phyloP scores from a whole-genome alignment of 495 filamentous ascomycete genomes.

The Acidiella bohemica region DNA sequence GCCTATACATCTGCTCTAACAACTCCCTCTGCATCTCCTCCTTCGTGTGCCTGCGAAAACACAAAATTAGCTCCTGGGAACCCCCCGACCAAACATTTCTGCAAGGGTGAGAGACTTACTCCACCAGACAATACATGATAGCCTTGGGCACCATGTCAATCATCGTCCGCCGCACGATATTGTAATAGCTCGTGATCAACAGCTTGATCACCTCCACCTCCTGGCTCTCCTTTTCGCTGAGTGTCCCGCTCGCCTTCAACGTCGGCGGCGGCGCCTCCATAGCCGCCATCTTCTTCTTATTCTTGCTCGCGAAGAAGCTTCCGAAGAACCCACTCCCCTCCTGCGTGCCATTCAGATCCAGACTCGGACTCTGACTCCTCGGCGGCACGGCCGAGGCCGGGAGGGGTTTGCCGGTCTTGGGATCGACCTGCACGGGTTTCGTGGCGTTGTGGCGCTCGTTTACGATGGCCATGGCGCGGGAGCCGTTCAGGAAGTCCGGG shows the following conservation, averaged over 20 bases:
- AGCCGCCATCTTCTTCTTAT: conserved; percentile 99
- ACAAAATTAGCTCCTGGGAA: neutral
- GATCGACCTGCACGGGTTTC: conserved; percentile 93
- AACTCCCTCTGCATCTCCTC: conserved; percentile 98
- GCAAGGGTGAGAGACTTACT: no score
- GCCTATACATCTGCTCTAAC: conserved; percentile 94
- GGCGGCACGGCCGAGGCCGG: conserved; percentile 48
- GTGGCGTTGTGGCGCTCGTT: conserved; percentile 69
- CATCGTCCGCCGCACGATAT: conserved; percentile 95
- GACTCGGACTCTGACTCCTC: conserved; percentile 53
- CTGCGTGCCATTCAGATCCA: conserved; percentile 30
- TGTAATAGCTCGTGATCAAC: conserved; percentile 91
- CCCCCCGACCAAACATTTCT: no score
- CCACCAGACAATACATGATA: conserved; percentile 93
- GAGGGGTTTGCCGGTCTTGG: conserved; percentile 94
- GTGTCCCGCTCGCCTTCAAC: conserved; percentile 81
- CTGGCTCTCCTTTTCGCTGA: conserved; percentile 82
- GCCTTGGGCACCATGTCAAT: conserved; percentile 99
- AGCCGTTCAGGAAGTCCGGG: conserved; percentile 94
- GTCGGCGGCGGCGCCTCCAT: conserved; percentile 92
- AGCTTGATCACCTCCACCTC: conserved; percentile 99
- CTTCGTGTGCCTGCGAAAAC: conserved; percentile 60
- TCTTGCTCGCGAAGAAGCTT: conserved; percentile 93
- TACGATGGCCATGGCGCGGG: conserved; percentile 87
- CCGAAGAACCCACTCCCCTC: conserved; percentile 68